These are phyloP conservation scores for Hanseniaspora hatyaiensis DNA, from an alignment of 805 yeast species.

Conservation along the genomic window DNA sequence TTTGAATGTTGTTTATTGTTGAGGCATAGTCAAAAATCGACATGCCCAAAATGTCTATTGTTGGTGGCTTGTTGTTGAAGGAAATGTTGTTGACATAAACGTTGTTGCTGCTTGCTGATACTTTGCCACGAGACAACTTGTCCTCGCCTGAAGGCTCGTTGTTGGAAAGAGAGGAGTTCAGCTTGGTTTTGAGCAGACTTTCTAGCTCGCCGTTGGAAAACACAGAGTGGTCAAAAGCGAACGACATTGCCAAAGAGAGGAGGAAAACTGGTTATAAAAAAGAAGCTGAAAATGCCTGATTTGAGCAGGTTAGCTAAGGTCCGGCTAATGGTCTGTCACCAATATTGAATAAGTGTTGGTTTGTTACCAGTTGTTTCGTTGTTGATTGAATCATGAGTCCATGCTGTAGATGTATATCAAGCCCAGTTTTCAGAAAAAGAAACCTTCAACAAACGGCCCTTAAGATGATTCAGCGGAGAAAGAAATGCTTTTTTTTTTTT, in stretches of 20 bases:
- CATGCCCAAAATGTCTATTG: constrained; percentile 24
- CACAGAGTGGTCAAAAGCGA: constrained; percentile 24
- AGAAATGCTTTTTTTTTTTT: too few species aligned
- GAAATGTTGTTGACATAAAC: constrained; percentile 18
- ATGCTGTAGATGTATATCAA: too few species aligned
- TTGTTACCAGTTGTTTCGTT: too few species aligned
- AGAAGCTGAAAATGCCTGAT: too few species aligned
- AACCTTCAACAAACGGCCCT: too few species aligned
- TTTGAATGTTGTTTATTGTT: constrained; percentile 23
- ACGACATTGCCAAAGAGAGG: constrained; percentile 29
- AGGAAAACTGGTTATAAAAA: not conserved
- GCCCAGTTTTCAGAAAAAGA: too few species aligned
- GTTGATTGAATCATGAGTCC: too few species aligned
- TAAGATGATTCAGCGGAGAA: too few species aligned
- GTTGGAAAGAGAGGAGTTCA: constrained; percentile 22
- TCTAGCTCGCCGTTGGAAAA: constrained; percentile 28
- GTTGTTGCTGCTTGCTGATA: constrained; percentile 15
- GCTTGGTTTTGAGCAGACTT: constrained; percentile 24
- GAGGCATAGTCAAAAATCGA: constrained; percentile 27
- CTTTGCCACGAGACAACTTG: constrained; percentile 6
- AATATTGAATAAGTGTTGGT: too few species aligned
- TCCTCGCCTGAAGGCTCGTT: not conserved
- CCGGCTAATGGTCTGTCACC: too few species aligned
- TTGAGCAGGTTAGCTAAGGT: too few species aligned
- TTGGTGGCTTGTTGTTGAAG: constrained; percentile 19